These are phyloP conservation scores for Colletotrichum australisinense DNA, from an alignment of 2,329 filamentous ascomycete species.

Conservation along the genomic window DNA sequence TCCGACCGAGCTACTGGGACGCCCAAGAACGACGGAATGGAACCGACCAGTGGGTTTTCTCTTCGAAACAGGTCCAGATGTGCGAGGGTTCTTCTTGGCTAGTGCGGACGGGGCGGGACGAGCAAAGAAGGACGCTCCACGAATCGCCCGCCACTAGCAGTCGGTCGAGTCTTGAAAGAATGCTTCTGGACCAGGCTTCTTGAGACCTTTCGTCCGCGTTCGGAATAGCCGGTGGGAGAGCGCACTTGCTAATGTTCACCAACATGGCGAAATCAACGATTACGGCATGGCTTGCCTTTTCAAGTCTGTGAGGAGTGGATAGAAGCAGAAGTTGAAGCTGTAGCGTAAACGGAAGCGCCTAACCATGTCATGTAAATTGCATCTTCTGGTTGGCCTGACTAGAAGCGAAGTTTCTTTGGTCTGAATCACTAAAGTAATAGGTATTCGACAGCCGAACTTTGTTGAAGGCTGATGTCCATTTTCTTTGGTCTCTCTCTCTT, in stretches of 20 bases:
- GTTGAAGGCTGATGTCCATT: conserved; percentile 34
- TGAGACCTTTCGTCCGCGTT: conserved; percentile 15
- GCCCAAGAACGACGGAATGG: neutral
- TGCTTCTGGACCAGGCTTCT: conserved; percentile 22
- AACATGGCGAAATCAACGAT: conserved; percentile 8
- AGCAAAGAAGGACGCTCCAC: conserved; percentile 7
- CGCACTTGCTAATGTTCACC: conserved; percentile 13
- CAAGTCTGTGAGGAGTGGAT: neutral
- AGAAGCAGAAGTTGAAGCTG: neutral
- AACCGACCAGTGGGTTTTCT: neutral
- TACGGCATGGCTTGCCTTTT: conserved; percentile 26
- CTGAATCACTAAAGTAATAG: neutral
- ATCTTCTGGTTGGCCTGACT: conserved; percentile 27
- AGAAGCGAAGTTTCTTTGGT: conserved; percentile 19
- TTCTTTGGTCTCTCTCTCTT: conserved; percentile 1
- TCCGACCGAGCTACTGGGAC: neutral
- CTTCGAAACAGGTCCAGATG: neutral
- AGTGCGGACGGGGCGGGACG: neutral
- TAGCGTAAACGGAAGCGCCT: conserved; percentile 19
- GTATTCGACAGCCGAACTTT: conserved; percentile 29
- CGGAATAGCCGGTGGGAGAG: neutral
- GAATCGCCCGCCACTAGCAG: conserved; percentile 5
- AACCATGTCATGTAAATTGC: conserved; percentile 10
- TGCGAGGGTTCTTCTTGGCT: neutral
- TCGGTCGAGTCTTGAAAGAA: neutral